A percentile compares a stretch with the other conserved stretches of the same genome.
Evolutionary conservation across 495 filamentous ascomycete species (phyloP).

Genomic region (Podospora australis): DNA sequence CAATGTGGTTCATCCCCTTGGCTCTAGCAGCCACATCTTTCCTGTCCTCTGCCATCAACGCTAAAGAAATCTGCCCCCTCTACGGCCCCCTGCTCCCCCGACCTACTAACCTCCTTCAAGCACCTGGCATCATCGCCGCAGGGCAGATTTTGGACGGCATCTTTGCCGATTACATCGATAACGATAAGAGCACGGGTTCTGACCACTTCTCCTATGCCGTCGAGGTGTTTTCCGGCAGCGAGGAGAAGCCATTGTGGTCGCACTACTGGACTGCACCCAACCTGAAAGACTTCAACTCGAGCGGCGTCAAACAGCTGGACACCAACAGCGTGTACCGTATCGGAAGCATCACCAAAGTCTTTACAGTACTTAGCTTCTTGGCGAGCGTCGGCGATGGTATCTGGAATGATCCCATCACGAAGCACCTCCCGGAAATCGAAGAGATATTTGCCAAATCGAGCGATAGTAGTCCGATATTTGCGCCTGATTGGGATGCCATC

Average conservation of each 20-base stretch:
- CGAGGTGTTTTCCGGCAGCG: conserved; percentile 39
- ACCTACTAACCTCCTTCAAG: conserved; percentile 28
- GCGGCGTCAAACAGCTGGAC: conserved; percentile 34
- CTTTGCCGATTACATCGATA: conserved; percentile 29
- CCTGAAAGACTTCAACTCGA: conserved; percentile 27
- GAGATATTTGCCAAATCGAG: conserved; percentile 27
- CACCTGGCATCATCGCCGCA: conserved; percentile 20
- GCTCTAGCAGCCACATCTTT: no score
- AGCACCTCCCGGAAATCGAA: conserved; percentile 50
- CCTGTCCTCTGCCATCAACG: no score
- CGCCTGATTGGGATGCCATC: conserved; percentile 47
- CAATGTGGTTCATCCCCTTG: no score
- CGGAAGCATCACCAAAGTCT: conserved; percentile 46
- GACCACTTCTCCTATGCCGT: conserved; percentile 43
- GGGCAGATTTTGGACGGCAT: conserved; percentile 22
- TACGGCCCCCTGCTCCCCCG: conserved; percentile 42
- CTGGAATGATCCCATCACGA: conserved; percentile 37
- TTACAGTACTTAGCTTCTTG: conserved; percentile 40
- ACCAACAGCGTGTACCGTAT: conserved; percentile 41
- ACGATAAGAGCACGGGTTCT: conserved; percentile 28
- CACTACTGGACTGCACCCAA: conserved; percentile 45
- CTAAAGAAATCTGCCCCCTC: conserved; percentile 39
- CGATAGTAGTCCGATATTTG: conserved; percentile 29
- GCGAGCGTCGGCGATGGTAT: conserved; percentile 30
- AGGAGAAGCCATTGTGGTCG: conserved; percentile 36